Evolutionary conservation across 2,329 filamentous ascomycete genomes (phyloP).

Genomic region (Venturia oleaginea): DNA sequence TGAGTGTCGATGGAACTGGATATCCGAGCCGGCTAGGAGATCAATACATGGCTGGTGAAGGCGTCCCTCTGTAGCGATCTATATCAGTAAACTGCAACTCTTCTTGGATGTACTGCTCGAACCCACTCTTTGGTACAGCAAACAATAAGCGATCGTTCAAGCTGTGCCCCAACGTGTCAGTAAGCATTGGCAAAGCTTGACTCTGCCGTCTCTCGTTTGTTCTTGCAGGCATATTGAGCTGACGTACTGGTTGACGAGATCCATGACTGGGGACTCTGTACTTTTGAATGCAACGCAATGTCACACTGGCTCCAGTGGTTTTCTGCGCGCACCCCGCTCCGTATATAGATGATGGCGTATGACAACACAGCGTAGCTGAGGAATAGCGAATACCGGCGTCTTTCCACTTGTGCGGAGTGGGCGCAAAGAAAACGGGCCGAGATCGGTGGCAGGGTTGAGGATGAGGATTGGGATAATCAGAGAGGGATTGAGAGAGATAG

Average conservation of each 20-base stretch:
- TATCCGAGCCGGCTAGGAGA: constrained; percentile 85
- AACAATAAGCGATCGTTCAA: constrained; percentile 90
- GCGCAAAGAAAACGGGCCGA: neutral
- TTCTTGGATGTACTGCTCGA: constrained; percentile 15
- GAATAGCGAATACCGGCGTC: neutral
- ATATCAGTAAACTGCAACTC: neutral
- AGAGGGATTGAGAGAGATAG: neutral
- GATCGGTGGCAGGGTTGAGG: neutral
- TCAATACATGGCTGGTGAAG: constrained; percentile 82
- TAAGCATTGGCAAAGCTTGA: constrained; percentile 4
- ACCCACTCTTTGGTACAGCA: constrained; percentile 95
- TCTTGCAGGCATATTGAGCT: neutral
- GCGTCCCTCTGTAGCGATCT: constrained; percentile 62
- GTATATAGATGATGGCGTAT: neutral
- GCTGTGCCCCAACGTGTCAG: constrained; percentile 37
- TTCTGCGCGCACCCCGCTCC: neutral
- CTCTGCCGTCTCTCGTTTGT: neutral
- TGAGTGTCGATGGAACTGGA: constrained; percentile 91
- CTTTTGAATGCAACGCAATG: neutral
- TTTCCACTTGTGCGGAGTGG: too few relatives aligned
- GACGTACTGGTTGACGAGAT: constrained; percentile 3
- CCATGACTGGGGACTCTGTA: constrained; percentile 1
- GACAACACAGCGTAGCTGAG: neutral
- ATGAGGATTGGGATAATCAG: neutral
- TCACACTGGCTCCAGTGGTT: neutral